Evolutionary conservation across 129 eudicot genomes (phyloP), one percentile per base, ranked within the genome.

Genomic region (sunflower (Helianthus annuus)): DNA sequence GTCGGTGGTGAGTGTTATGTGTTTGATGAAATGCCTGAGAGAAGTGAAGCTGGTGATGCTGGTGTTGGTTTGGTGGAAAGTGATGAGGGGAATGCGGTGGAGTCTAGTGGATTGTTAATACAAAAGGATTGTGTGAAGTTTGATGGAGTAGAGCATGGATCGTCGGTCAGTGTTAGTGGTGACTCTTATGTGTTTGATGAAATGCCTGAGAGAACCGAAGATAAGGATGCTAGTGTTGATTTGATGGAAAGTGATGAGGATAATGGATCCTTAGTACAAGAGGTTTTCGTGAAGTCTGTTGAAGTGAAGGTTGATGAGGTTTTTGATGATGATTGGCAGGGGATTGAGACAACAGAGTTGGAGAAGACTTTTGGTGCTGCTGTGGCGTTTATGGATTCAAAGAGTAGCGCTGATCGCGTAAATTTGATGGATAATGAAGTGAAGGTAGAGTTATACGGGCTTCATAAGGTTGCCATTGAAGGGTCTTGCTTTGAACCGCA

Each of bases 11-110:
- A 42, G 46, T 6, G 46, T 42, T 42, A 7, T 42, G 46, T 83
- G 78, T 92, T 92, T 66, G 90, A 89, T 89, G 95, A 89, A 82
- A 92, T 89, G 98, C 27, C 63, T 49, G 91, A 79, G 19, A 87
- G 88, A 73, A 92, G 87, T 76, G 75, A 80, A 7, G 96, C 85
- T 36, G 46, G 10, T 42, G 46, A 42, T 42, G 46, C 10, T 42
- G 46, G 10, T 42, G 46, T 42, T 42, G 46, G 46, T 42, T 42
- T 7, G 46, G 46, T 42, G 46, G 46, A 42, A 42, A 42, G 46
- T 42, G 46, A 6, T 42, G 46, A 42, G 11, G 46, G 10, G 8
- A 6, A 9, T 42, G 46, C 7, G 46, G 10, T 6, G 46, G 46
- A 2, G 46, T 32, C 36, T 32, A 32, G 36, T 32, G 4, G 36